Evolutionary conservation across 2,329 filamentous ascomycete genomes (phyloP), one percentile per base, ranked within the genome.

Genomic region (Penicillium sclerotigenum): DNA sequence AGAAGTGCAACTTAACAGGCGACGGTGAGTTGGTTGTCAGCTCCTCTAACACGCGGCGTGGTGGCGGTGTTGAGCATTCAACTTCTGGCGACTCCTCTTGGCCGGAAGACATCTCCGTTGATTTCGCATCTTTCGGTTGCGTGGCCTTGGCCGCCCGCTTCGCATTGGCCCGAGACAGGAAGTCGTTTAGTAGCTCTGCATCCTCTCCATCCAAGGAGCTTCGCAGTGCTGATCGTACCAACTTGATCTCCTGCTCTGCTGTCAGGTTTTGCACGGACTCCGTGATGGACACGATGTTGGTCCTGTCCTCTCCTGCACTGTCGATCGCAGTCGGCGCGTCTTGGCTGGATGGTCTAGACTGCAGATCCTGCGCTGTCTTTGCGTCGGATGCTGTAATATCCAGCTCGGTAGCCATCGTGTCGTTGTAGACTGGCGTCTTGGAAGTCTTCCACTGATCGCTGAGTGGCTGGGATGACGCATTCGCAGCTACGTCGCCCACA

Each of bases 1-100:
- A 71, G 11, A 59, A 16, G 9, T 62, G 62, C 22, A 57, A 24
- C 53, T 73, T 75, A 51, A 68, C 61, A 10, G 73, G 73, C 1
- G 72, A 73, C 20, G 74, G 71, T 8, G 74, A 75, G 48, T 76
- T 77, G 40, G 68, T 63, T 53, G 75, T 72, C 41, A 75, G 59
- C 37, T 68, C 66, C 52, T 74, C 72, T 18, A 77, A 57, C 13
- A 59, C 72, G 28, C 68, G 69, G 29, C 74, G 73, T 26, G 68
- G 56, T 36, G 65, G 71, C 11, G 72, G 68, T 2, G 68, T 71
- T 4, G 66, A 61, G 41, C 63, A 64, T 47, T 67, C 65, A 9
- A 59, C 38, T 47, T 64, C 59, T n/a, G 56, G 56, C 1, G 59
- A 62, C 5, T 57, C 56, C 18, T 66, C 59, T 22, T 55, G 41